A percentile compares a stretch with the other conserved stretches of the same genome.
These are phyloP conservation scores for Diaporthe eres DNA, from an alignment of 2,329 filamentous ascomycete species.

Conservation along the genomic window DNA sequence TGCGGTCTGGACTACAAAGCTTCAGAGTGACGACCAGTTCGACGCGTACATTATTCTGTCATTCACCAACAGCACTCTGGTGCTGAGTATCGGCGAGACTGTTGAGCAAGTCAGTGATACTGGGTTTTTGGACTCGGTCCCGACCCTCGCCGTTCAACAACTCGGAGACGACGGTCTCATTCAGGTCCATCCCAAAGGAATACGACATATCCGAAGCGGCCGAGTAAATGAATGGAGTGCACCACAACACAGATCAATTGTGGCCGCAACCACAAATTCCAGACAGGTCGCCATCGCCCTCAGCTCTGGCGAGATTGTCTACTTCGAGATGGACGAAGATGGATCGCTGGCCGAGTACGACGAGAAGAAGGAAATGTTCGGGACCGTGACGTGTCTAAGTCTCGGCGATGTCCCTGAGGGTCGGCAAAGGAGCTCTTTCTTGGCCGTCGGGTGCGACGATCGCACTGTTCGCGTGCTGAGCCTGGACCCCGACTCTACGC, in stretches of 20 bases:
- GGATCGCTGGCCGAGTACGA: conserved; percentile 94
- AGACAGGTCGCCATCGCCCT: conserved; percentile 93
- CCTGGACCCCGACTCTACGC: conserved; percentile 87
- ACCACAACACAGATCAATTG: conserved; percentile 94
- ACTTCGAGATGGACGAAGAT: conserved; percentile 97
- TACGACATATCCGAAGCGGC: conserved; percentile 86
- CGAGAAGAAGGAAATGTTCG: conserved; percentile 94
- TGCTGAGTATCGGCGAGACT: conserved; percentile 95
- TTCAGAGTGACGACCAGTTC: conserved; percentile 84
- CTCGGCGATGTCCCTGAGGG: conserved; percentile 94
- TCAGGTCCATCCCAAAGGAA: conserved; percentile 96
- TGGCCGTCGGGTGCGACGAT: conserved; percentile 97
- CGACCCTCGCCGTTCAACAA: conserved; percentile 93
- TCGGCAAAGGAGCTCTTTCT: conserved; percentile 87
- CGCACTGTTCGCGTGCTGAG: conserved; percentile 94
- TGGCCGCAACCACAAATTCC: conserved; percentile 93
- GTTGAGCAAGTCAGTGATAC: conserved; percentile 97
- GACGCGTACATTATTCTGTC: conserved; percentile 97
- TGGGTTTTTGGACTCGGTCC: conserved; percentile 88
- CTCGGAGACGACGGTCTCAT: conserved; percentile 93
- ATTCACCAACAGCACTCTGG: conserved; percentile 89
- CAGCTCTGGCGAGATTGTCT: conserved; percentile 96
- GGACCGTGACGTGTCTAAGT: conserved; percentile 94
- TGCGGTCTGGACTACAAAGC: conserved; percentile 95
- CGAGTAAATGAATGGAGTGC: conserved; percentile 93